Evolutionary conservation across 2,329 filamentous ascomycete genomes (phyloP).

Genomic region (Beauveria medogensis): DNA sequence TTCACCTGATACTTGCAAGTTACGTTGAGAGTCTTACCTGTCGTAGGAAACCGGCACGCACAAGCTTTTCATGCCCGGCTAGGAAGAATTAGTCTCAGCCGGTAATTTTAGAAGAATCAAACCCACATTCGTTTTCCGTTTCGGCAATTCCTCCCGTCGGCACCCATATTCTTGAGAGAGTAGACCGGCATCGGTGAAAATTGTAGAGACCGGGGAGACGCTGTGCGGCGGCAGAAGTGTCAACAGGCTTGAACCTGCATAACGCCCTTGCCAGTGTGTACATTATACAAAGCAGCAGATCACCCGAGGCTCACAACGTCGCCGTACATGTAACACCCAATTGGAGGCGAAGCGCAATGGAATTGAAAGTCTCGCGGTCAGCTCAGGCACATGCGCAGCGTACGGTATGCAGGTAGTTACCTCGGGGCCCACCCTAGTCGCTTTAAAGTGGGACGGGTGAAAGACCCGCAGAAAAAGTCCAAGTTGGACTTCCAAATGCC

Average conservation of each 20-base stretch:
- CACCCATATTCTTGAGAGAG: constrained; percentile 68
- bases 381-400: not conserved
- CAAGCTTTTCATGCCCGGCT: constrained; percentile 60
- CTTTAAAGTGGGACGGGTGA: not conserved
- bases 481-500: constrained; percentile 4
- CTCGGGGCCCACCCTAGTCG: not conserved
- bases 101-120: not conserved
- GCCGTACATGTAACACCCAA: not conserved
- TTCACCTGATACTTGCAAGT: not conserved
- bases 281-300: not conserved
- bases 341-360: not conserved
- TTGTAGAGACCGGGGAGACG: constrained; percentile 15
- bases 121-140: constrained; percentile 44
- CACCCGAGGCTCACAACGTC: not conserved
- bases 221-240: not conserved
- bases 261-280: constrained; percentile 4
- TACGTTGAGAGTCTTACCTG: constrained; percentile 41
- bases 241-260: not conserved
- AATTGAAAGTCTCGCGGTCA: constrained; percentile 1
- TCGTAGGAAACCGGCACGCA: constrained; percentile 65
- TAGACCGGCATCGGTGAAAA: constrained; percentile 27
- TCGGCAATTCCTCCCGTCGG: constrained; percentile 63
- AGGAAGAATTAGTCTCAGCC: constrained; percentile 14
- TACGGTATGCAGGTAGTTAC: too few species aligned
- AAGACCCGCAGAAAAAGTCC: constrained; percentile 13